Conservation (phyloP, 2,329 filamentous ascomycete species). For the Annulohypoxylon truncatum region DNA sequence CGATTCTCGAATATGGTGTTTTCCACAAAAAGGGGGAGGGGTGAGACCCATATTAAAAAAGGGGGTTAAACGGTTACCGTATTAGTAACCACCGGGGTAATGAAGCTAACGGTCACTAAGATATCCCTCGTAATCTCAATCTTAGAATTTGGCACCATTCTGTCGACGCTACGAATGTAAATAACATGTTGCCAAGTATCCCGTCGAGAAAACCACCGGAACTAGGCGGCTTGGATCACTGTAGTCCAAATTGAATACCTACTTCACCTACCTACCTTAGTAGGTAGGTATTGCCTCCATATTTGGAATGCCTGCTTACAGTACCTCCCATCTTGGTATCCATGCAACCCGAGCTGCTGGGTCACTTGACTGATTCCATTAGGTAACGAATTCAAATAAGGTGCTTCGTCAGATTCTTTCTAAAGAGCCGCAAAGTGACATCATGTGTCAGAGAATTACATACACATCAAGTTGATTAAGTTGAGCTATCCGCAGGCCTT, state of each 20-base stretch:
- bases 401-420: not conserved
- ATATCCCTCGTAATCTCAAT: not conserved
- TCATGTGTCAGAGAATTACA: not conserved
- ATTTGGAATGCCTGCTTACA: conserved; percentile 5
- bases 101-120: not conserved
- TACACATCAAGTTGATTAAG: not conserved
- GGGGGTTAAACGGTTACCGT: not conserved
- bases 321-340: not conserved
- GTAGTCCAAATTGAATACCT: not conserved
- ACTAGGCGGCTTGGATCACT: not conserved
- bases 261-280: not conserved
- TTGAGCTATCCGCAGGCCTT: not conserved
- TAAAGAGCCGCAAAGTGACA: conserved; percentile 27
- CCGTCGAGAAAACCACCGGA: not conserved
- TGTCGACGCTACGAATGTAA: not conserved
- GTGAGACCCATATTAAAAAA: not conserved
- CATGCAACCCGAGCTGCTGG: conserved; percentile 3
- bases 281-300: not conserved
- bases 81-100: not conserved
- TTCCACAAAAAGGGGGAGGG: not conserved
- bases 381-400: conserved; percentile 15
- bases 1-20: not conserved
- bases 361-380: conserved; percentile 10
- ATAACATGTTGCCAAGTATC: not conserved
- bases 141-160: not conserved